Conservation (phyloP, 306 rosid genomes). For the Acacia melanoxylon region DNA sequence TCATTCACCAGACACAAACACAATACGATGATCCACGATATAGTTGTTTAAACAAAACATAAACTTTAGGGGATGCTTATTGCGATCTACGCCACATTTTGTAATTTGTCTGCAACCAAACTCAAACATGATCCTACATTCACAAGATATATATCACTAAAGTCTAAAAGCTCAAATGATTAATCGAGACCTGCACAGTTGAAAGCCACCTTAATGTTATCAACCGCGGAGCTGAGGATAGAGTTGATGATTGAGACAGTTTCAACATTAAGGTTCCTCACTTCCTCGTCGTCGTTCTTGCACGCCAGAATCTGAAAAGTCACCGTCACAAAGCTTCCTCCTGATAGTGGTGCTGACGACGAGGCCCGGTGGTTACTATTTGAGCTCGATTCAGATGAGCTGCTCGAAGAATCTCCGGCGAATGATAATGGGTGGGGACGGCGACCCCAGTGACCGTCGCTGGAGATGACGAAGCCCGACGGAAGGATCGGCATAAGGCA, state of each 20-base stretch:
- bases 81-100: too few relatives aligned
- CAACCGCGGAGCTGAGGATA: conserved; percentile 39
- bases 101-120: too few relatives aligned
- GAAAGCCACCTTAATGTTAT: conserved; percentile 52
- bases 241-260: conserved; percentile 43
- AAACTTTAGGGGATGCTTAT: too few relatives aligned
- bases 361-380: neutral
- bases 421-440: neutral
- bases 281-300: neutral
- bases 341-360: neutral
- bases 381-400: neutral
- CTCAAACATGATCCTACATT: too few relatives aligned
- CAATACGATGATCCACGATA: too few relatives aligned
- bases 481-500: conserved; percentile 55
- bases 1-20: neutral
- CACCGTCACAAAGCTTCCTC: conserved; percentile 60
- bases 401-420: neutral
- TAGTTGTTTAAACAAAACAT: too few relatives aligned
- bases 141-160: too few relatives aligned
- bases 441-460: conserved; percentile 39
- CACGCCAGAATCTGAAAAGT: conserved; percentile 50
- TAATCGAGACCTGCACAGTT: conserved; percentile 28
- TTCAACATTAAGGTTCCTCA: conserved; percentile 31
- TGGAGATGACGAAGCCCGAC: conserved; percentile 57
- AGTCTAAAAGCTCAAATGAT: neutral